Evolutionary conservation across 371 early-diverging fungal species (phyloP), one percentile per base, ranked within the genome.

Genomic region (Mucor saturninus): DNA sequence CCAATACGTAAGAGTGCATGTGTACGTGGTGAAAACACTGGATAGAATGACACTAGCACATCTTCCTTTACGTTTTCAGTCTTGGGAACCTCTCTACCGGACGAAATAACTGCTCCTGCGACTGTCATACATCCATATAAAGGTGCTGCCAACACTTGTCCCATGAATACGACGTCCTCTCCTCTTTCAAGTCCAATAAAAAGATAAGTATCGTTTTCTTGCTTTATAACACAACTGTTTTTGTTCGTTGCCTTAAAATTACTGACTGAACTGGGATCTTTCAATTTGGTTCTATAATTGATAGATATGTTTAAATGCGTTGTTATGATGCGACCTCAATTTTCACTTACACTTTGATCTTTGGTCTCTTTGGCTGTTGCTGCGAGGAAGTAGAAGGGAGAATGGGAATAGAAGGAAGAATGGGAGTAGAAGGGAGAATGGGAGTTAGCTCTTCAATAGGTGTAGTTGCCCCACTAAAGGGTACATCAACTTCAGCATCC

Each of bases 1-100:
- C 76, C 65, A 39, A 88, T 70, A 11, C 75, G 75, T 29, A 85
- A 68, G 10, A 88, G 77, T 31, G 89, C 82, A 49, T 86, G 84
- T 5, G 89, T 79, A 37, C 72, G 78, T 0, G 88, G 85, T 14
- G 89, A 87, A 62, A 80, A 86, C 10, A 84, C 75, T 6, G 86
- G 79, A 48, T 80, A 71, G 64, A 83, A 66, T 51, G 71, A 7
- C 54, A 79, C 59, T 64, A 51, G 6, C 14, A 64, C 6, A 39
- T 63, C 64, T 7, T 51, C 52, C 14, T 43, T 11, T 3, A 28
- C 8, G n/a, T 28, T 8, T 9, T 30, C 28, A 4, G 37, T 1
- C 15, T 28, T 26, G 10, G 70, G 62, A 1, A 69, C 21, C 4
- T 28, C 21, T 43, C 65, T 61, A 6, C 55, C 51, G 10, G 72